A percentile compares a stretch with the other conserved stretches of the same genome.
Evolutionary conservation across 2,329 filamentous ascomycete species (phyloP).

Genomic region (Rhytidhysteron rufulum): DNA sequence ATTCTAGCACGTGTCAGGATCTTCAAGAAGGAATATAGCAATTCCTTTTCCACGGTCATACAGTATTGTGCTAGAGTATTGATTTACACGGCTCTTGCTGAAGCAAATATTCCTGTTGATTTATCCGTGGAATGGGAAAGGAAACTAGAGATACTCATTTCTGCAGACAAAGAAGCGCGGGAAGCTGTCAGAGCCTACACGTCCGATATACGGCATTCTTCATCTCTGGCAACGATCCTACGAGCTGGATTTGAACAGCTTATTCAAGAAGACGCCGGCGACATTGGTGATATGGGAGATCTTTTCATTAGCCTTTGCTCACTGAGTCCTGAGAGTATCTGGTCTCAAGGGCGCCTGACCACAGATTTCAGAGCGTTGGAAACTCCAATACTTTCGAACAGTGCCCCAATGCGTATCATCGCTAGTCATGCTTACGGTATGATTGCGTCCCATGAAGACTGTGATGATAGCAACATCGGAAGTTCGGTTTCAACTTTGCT

Average conservation of each 20-base stretch:
- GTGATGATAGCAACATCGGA: conserved; percentile 39
- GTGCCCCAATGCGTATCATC: conserved; percentile 61
- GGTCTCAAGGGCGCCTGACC: conserved; percentile 25
- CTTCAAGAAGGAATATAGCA: conserved; percentile 32
- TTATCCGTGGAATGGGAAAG: conserved; percentile 81
- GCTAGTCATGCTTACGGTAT: conserved; percentile 73
- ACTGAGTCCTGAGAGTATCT: conserved; percentile 48
- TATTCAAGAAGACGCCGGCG: conserved; percentile 35
- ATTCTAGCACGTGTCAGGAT: conserved; percentile 22
- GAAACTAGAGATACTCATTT: conserved; percentile 68
- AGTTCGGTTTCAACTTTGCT: conserved; percentile 46
- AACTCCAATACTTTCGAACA: conserved; percentile 65
- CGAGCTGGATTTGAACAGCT: conserved; percentile 44
- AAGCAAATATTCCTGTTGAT: conserved; percentile 44
- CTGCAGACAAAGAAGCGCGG: conserved; percentile 65
- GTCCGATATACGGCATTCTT: conserved; percentile 26
- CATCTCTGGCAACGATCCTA: conserved; percentile 40
- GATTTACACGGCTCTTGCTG: conserved; percentile 52
- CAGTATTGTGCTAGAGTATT: conserved; percentile 64
- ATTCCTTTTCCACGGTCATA: conserved; percentile 65
- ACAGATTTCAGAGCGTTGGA: conserved; percentile 49
- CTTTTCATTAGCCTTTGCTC: conserved; percentile 55
- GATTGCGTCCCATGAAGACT: conserved; percentile 61
- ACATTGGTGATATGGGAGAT: conserved; percentile 43
- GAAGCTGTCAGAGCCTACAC: conserved; percentile 54